Conservation (phyloP, 768 basidiomycete genomes). For the Coprinopsis strossmayeri region DNA sequence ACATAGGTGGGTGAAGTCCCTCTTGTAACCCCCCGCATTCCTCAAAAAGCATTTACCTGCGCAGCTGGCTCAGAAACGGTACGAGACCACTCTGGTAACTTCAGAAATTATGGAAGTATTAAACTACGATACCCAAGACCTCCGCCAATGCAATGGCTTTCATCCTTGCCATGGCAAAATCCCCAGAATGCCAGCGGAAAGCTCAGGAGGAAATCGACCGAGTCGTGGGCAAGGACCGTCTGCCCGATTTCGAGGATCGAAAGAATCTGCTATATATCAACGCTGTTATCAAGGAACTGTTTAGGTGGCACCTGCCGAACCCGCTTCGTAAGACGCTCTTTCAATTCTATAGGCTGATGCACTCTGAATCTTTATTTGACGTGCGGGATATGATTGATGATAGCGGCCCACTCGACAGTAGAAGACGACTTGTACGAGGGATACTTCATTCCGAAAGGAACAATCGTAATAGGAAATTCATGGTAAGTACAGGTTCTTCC, state of each 20-base stretch:
- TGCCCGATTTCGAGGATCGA: slow-evolving; percentile 20
- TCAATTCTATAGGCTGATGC: no score
- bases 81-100: background rate
- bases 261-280: slow-evolving; percentile 13
- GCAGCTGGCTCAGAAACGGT: slow-evolving; percentile 11
- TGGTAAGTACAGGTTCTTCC: slow-evolving; percentile 25
- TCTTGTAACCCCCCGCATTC: background rate
- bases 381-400: no score
- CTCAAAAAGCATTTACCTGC: background rate
- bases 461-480: slow-evolving; percentile 26
- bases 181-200: slow-evolving; percentile 20
- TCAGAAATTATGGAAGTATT: background rate
- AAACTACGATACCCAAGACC: slow-evolving; percentile 13
- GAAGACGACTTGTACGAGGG: slow-evolving; percentile 35
- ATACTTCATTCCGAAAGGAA: slow-evolving; percentile 28
- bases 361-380: no score
- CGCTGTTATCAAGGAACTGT: slow-evolving; percentile 20
- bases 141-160: slow-evolving; percentile 17
- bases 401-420: slow-evolving; percentile 23
- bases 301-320: slow-evolving; percentile 25
- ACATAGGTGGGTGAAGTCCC: slow-evolving; percentile 14
- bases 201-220: slow-evolving; percentile 24
- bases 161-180: slow-evolving; percentile 19
- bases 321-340: slow-evolving; percentile 21
- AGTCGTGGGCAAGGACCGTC: slow-evolving; percentile 12